phyloP scores from a whole-genome alignment of 2,329 filamentous ascomycete genomes.

The Scytalidium lignicola region DNA sequence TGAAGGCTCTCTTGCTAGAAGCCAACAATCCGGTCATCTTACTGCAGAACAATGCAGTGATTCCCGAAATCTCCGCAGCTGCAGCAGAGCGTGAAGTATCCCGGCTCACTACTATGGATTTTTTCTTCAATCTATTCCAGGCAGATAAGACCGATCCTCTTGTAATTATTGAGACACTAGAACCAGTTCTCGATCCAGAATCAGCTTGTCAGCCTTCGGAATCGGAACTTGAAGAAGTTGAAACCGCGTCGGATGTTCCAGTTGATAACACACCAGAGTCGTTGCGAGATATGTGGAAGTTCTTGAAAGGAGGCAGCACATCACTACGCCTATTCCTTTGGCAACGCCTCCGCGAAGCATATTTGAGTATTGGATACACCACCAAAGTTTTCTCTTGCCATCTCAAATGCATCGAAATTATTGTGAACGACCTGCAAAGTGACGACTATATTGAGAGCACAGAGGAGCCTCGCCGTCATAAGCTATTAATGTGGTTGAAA shows the following conservation, averaged over 20 bases:
- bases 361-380: slow-evolving; percentile 74
- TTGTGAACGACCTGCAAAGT: slow-evolving; percentile 65
- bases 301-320: slow-evolving; percentile 74
- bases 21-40: slow-evolving; percentile 47
- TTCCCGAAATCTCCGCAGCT: slow-evolving; percentile 79
- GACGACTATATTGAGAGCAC: slow-evolving; percentile 50
- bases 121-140: slow-evolving; percentile 86
- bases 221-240: slow-evolving; percentile 24
- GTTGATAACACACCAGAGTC: slow-evolving; percentile 28
- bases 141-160: slow-evolving; percentile 76
- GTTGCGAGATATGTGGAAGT: slow-evolving; percentile 76
- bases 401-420: slow-evolving; percentile 78
- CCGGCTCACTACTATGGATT: slow-evolving; percentile 91
- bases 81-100: slow-evolving; percentile 88
- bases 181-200: slow-evolving; percentile 79
- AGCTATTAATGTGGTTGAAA: slow-evolving; percentile 72
- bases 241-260: slow-evolving; percentile 6
- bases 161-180: slow-evolving; percentile 82
- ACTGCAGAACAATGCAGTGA: slow-evolving; percentile 79
- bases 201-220: slow-evolving; percentile 39
- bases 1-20: slow-evolving; percentile 48
- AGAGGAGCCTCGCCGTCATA: slow-evolving; percentile 59
- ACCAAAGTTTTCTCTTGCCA: slow-evolving; percentile 88
- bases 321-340: slow-evolving; percentile 83
- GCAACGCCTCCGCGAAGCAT: slow-evolving; percentile 86